Base-by-base conservation (phyloP, 768 basidiomycete genomes). In the Termitomyces sp. region DNA sequence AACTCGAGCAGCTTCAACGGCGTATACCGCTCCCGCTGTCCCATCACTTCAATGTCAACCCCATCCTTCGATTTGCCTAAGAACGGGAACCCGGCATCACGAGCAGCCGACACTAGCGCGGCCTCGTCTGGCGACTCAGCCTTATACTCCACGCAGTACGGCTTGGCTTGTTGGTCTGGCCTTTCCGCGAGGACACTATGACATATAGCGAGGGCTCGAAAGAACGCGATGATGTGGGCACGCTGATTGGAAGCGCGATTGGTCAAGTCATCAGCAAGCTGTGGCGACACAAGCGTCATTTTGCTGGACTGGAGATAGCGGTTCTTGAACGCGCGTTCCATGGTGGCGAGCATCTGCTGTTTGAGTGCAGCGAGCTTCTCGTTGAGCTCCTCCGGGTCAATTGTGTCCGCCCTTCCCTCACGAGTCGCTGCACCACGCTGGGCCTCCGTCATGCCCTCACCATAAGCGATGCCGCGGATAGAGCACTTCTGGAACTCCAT, bases 401-500 rank as follows among this genome's bases (percentile, higher is more conserved):
- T 67, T 0, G 80, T 66, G 37, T 91, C 84, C 2, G 75, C 79
- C 37, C 78, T 79, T 10, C 94, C 94, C 60, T 92, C 83, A 1
- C 95, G 81, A 52, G 88, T 88, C 0, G 91, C 93, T 0, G 93
- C 89, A 35, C 95, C 96, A 23, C 92, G 84, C 71, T 95, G 94
- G 0, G 95, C 96, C 70, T 98, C 96, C 0, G 96, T 98, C 57
- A 98, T 68, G 8, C 95, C 95, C 65, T 98, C 96, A 10, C 96
- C 96, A 66, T 97, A 98, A 0, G 84, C 67, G 3, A 91, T 73
- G 1, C 94, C 95, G 52, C 84, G 72, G 56, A 98, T 80, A 0
- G 94, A 95, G 64, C 94, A 97, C 68, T 91, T 94, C 69, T 97
- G 93, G 74, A 97, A 98, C 75, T 96, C 94, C 96, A 98, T 98